phyloP scores from a whole-genome alignment of 768 basidiomycete genomes.

The Lactifluus volemus region DNA sequence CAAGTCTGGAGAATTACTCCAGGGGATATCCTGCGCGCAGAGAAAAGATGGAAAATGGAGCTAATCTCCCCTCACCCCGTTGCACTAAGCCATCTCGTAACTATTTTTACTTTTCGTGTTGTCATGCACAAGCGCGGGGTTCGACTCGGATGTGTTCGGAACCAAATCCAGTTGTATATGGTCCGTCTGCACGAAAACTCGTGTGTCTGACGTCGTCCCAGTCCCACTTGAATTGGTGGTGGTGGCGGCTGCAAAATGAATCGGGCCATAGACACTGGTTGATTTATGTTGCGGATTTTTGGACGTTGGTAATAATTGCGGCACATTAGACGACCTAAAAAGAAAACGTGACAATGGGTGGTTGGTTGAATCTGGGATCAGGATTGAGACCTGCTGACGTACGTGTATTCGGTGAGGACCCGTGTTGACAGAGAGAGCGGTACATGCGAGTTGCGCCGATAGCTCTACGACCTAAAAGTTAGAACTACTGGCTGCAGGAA shows the following conservation, averaged over 20 bases:
- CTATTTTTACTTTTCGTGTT: no score
- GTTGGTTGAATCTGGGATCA: no score
- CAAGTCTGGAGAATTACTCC: no score
- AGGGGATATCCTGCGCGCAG: no score
- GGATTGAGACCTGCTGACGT: background rate
- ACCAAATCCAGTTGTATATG: background rate
- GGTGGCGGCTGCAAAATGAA: background rate
- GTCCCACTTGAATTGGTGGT: background rate
- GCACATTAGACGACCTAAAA: background rate
- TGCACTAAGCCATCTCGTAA: no score
- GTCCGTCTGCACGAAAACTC: background rate
- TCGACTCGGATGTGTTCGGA: background rate
- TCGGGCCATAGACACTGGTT: background rate
- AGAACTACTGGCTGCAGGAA: background rate
- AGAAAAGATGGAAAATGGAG: no score
- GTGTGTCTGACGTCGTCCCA: background rate
- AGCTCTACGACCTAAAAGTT: background rate
- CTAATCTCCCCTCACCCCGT: no score
- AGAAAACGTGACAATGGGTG: background rate
- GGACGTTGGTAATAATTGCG: background rate
- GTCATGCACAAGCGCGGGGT: background rate
- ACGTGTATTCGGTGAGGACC: conserved; percentile 8
- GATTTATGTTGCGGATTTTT: background rate
- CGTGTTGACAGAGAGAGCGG: background rate
- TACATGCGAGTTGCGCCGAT: conserved; percentile 7